Percentiles rank a stretch among this genome's conserved stretches.
These are phyloP conservation scores for Pythium coloratum DNA, from an alignment of 352 stramenopile genomes.

Conservation along the genomic window DNA sequence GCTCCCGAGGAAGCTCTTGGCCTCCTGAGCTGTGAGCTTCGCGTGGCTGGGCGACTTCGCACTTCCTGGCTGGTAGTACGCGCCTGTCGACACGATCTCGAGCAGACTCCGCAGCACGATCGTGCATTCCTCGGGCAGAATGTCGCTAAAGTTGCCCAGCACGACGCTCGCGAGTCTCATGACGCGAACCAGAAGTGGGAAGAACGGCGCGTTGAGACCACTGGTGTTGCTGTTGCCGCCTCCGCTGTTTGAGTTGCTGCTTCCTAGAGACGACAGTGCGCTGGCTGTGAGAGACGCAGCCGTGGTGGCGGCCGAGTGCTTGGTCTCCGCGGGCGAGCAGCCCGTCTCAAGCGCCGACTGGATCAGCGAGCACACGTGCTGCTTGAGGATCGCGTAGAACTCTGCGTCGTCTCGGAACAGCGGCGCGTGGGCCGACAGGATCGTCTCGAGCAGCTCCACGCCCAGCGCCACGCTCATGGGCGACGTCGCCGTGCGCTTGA, in stretches of 20 bases:
- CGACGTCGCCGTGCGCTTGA: conserved; percentile 79
- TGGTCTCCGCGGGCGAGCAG: conserved; percentile 43
- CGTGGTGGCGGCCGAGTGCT: conserved; percentile 15
- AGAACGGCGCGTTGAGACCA: conserved; percentile 40
- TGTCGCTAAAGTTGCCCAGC: conserved; percentile 76
- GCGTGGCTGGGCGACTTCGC: conserved; percentile 50
- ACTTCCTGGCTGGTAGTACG: conserved; percentile 55
- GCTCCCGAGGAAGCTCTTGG: conserved; percentile 56
- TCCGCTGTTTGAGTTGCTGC: conserved; percentile 36
- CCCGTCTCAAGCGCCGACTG: conserved; percentile 71
- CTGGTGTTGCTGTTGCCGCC: conserved; percentile 39
- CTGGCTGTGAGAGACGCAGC: conserved; percentile 19
- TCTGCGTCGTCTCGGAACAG: conserved; percentile 76
- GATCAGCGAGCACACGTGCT: conserved; percentile 75
- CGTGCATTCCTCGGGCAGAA: conserved; percentile 58
- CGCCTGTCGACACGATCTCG: conserved; percentile 79
- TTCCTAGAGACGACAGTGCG: conserved; percentile 22
- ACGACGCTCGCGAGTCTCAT: conserved; percentile 80
- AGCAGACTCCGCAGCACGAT: conserved; percentile 64
- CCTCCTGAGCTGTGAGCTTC: conserved; percentile 59
- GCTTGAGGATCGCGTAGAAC: conserved; percentile 77
- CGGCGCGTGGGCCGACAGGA: conserved; percentile 56
- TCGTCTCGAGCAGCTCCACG: conserved; percentile 78
- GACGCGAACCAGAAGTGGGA: conserved; percentile 78
- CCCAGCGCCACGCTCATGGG: conserved; percentile 75